phyloP scores from a whole-genome alignment of 768 basidiomycete species.

The Boletales sp. region DNA sequence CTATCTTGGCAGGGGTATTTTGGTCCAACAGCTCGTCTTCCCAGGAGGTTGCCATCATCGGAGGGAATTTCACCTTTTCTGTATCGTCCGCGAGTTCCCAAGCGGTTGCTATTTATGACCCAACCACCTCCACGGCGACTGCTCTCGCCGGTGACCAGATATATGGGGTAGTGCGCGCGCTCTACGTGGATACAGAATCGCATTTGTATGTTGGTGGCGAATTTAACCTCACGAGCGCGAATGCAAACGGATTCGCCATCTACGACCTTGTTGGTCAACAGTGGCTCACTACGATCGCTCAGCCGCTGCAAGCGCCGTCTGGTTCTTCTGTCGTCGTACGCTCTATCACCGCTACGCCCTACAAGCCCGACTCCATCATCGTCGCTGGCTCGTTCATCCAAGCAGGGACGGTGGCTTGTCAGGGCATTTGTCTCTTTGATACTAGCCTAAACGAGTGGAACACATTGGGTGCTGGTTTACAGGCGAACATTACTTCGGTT shows the following conservation, averaged over 20 bases:
- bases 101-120: constrained; percentile 72
- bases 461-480: constrained; percentile 72
- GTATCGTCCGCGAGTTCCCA: constrained; percentile 39
- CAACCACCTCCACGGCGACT: constrained; percentile 42
- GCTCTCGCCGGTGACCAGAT: constrained; percentile 60
- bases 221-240: constrained; percentile 59
- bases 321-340: constrained; percentile 63
- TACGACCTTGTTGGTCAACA: constrained; percentile 68
- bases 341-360: constrained; percentile 60
- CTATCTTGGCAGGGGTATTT: constrained; percentile 82
- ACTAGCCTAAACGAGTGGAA: constrained; percentile 71
- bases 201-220: constrained; percentile 81
- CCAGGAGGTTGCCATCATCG: constrained; percentile 71
- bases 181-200: constrained; percentile 63
- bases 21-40: constrained; percentile 78
- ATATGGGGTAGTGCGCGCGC: constrained; percentile 71
- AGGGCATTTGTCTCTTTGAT: constrained; percentile 77
- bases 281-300: constrained; percentile 60
- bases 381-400: constrained; percentile 86
- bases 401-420: constrained; percentile 73
- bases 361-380: constrained; percentile 60
- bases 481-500: constrained; percentile 76
- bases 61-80: constrained; percentile 82
- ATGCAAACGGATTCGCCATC: constrained; percentile 66
- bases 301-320: constrained; percentile 54